Evolutionary conservation across 208 protist genomes (phyloP).

Genomic region (Trypanosoma congolense): DNA sequence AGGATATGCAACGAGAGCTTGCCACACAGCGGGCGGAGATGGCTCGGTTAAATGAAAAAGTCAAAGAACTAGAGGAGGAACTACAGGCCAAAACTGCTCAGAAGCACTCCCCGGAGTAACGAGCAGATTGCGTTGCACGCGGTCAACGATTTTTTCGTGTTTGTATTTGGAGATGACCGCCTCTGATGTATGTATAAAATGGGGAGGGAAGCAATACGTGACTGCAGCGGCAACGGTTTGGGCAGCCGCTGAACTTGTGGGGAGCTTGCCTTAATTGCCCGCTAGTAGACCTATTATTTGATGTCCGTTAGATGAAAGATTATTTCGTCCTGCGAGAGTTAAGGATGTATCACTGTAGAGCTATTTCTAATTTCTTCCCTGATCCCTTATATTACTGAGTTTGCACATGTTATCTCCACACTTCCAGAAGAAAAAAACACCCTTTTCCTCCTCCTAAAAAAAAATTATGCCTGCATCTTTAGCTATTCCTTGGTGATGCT

Average conservation of each 20-base stretch:
- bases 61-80: constrained; percentile 67
- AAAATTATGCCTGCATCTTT: not conserved
- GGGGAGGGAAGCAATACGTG: not conserved
- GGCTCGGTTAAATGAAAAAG: constrained; percentile 47
- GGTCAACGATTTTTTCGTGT: too few species aligned
- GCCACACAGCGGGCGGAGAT: constrained; percentile 88
- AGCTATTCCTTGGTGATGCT: constrained; percentile 28
- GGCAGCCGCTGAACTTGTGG: too few species aligned
- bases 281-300: not conserved
- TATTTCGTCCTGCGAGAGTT: too few species aligned
- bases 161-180: too few species aligned
- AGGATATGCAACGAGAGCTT: constrained; percentile 75
- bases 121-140: too few species aligned
- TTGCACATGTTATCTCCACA: too few species aligned
- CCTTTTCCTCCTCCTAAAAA: not conserved
- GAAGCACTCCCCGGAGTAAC: constrained; percentile 19
- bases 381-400: too few species aligned
- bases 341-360: too few species aligned
- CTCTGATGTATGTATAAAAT: not conserved
- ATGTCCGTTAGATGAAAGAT: not conserved
- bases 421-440: too few species aligned
- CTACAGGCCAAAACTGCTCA: constrained; percentile 57
- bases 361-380: too few species aligned
- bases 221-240: not conserved
- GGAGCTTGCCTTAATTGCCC: not conserved